A percentile compares a stretch with the other conserved stretches of the same genome.
These are phyloP conservation scores for Leishmania lainsoni DNA, from an alignment of 208 protist genomes.

Conservation along the genomic window DNA sequence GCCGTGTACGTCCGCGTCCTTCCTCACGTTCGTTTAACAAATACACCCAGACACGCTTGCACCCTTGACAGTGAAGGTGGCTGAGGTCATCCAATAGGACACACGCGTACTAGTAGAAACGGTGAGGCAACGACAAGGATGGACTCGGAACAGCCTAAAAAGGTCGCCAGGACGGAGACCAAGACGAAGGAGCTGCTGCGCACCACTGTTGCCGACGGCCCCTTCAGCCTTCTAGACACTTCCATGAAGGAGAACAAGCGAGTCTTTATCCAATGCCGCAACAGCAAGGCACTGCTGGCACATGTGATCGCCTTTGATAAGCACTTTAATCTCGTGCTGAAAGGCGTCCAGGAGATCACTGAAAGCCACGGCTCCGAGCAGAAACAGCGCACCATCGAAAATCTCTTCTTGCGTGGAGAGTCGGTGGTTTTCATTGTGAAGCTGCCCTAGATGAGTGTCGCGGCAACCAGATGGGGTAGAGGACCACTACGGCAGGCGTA, in stretches of 20 bases:
- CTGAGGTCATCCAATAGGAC: background rate
- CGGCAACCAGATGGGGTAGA: background rate
- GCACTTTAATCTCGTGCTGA: conserved; percentile 99
- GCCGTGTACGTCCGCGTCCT: background rate
- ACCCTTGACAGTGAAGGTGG: background rate
- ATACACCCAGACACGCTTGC: background rate
- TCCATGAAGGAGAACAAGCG: conserved; percentile 82
- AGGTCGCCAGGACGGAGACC: conserved; percentile 30
- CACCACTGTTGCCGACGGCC: conserved; percentile 64
- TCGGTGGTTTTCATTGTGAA: conserved; percentile 99
- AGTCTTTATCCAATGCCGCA: conserved; percentile 99
- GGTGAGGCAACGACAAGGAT: conserved; percentile 7
- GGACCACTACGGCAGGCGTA: background rate
- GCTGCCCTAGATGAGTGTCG: conserved; percentile 64
- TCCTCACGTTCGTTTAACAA: background rate
- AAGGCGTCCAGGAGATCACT: conserved; percentile 79
- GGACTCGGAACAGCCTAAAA: conserved; percentile 34
- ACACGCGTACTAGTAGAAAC: background rate
- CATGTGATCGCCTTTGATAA: conserved; percentile 99
- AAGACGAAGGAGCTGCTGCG: conserved; percentile 67
- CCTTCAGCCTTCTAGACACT: conserved; percentile 80
- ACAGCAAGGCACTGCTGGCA: conserved; percentile 99
- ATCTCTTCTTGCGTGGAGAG: conserved; percentile 99
- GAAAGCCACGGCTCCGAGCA: conserved; percentile 94
- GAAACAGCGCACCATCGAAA: conserved; percentile 94